Conservation (phyloP, 2,329 filamentous ascomycete species). For the Grosmannia penicillata region DNA sequence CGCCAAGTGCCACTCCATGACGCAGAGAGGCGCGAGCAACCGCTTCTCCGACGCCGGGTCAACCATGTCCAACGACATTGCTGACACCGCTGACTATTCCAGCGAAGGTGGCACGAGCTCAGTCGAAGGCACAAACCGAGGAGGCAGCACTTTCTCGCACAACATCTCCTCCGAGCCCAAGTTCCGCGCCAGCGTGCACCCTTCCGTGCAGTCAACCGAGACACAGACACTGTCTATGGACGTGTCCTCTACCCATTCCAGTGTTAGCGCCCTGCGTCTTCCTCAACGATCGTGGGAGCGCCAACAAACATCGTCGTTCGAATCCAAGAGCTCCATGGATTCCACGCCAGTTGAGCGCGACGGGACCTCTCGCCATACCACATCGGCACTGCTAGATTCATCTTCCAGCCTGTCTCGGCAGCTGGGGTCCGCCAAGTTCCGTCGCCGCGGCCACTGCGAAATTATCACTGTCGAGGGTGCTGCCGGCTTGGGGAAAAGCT, state of each 20-base stretch:
- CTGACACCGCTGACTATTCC: slow-evolving; percentile 36
- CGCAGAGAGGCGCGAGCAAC: slow-evolving; percentile 24
- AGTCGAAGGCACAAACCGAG: slow-evolving; percentile 31
- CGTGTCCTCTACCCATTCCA: slow-evolving; percentile 30
- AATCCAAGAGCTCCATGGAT: slow-evolving; percentile 31
- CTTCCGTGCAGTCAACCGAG: slow-evolving; percentile 23
- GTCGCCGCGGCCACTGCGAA: slow-evolving; percentile 47
- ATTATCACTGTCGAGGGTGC: slow-evolving; percentile 46
- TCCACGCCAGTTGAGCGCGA: slow-evolving; percentile 26
- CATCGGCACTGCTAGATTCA: slow-evolving; percentile 23
- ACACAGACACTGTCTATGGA: slow-evolving; percentile 33
- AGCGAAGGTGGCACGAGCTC: slow-evolving; percentile 45
- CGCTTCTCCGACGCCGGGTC: slow-evolving; percentile 41
- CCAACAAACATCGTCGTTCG: slow-evolving; percentile 34
- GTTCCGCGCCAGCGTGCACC: slow-evolving; percentile 23
- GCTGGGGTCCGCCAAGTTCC: slow-evolving; percentile 41
- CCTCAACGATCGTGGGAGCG: slow-evolving; percentile 34
- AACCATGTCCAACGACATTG: slow-evolving; percentile 33
- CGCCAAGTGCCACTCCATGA: slow-evolving; percentile 45
- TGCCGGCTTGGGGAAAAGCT: slow-evolving; percentile 51
- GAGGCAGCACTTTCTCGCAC: slow-evolving; percentile 34
- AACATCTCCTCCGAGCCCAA: slow-evolving; percentile 27
- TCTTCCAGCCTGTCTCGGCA: slow-evolving; percentile 37
- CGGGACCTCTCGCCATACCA: slow-evolving; percentile 22
- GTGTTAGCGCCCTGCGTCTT: slow-evolving; percentile 18